phyloP scores from a whole-genome alignment of 257 asterid genomes.

The Misopates orontium region DNA sequence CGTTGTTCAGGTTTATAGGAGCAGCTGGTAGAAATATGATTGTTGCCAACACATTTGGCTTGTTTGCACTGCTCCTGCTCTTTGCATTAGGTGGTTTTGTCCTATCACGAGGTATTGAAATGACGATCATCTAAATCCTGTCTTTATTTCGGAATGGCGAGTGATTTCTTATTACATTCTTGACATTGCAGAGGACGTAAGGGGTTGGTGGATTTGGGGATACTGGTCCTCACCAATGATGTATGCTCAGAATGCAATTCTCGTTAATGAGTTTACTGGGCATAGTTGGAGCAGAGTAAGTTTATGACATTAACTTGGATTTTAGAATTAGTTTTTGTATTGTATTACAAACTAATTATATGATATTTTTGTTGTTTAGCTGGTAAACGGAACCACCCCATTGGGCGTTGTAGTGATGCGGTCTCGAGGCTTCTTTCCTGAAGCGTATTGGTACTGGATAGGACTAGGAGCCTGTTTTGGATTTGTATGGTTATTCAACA shows the following conservation, averaged over 20 bases:
- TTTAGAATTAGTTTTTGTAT: neutral
- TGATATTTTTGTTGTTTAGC: conserved; percentile 23
- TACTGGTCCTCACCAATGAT: conserved; percentile 71
- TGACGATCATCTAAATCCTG: neutral
- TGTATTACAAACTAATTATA: conserved; percentile 5
- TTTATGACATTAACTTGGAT: neutral
- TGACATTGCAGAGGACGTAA: conserved; percentile 50
- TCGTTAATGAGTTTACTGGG: conserved; percentile 60
- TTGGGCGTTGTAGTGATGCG: conserved; percentile 43
- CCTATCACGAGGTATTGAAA: conserved; percentile 54
- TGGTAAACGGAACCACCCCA: conserved; percentile 42
- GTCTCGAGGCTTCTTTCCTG: conserved; percentile 52
- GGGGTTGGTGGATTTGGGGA: conserved; percentile 83
- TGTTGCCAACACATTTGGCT: conserved; percentile 61
- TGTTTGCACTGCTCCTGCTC: conserved; percentile 53
- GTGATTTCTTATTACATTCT: conserved; percentile 14
- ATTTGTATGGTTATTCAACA: conserved; percentile 45
- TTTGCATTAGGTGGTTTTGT: conserved; percentile 71
- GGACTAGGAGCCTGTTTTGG: conserved; percentile 52
- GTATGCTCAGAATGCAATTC: conserved; percentile 68
- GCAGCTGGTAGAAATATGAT: conserved; percentile 64
- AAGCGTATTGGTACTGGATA: conserved; percentile 68
- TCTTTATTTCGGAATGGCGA: neutral
- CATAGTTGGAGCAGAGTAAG: conserved; percentile 66
- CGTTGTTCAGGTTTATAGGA: conserved; percentile 59